Evolutionary conservation across 2,329 filamentous ascomycete species (phyloP), one percentile per base, ranked within the genome.

Genomic region (Rutstroemia sydowiana): DNA sequence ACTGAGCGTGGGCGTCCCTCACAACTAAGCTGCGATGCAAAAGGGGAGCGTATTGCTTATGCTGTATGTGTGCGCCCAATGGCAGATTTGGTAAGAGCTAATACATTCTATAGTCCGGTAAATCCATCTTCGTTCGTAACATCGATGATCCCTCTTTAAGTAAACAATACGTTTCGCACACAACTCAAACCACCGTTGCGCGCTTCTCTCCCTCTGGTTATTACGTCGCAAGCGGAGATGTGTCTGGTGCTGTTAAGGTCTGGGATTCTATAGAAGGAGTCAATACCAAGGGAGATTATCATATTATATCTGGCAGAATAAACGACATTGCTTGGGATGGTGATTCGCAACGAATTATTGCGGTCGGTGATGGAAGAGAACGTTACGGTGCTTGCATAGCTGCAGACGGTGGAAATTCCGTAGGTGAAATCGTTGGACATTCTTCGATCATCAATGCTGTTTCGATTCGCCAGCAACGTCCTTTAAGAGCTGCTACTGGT

Each of bases 261-360:
- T 98, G 93, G 93, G 92, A 97, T 68, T 83, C 87, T 11, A 85
- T 92, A 51, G 88, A 89, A 61, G 90, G 90, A 42, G 76, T 77
- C 50, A 88, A 85, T 64, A 95, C 89, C 42, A 95, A 95, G 70
- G 77, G 91, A 60, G 92, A 97, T 70, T 97, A 95, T 71, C 79
- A 83, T 65, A 96, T 97, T 70, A 91, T 97, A 64, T 90, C 88
- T 31, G 93, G 93, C 11, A 85, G 88, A 49, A 92, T 98, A 71
- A 95, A 95, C 67, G 93, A 98, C 68, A 82, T 98, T 59, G 92
- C 90, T 1, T 98, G 93, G 91, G 93, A 97, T 65, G 92, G 91
- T 52, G 93, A 98, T 70, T 95, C 88, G 55, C 91, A 96, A 73
- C 85, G 93, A 45, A 85, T 98, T 65, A 96, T 97, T 64, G 93